Base-by-base conservation (phyloP, 148 eudicot species). In the Rhododendron simsii region DNA sequence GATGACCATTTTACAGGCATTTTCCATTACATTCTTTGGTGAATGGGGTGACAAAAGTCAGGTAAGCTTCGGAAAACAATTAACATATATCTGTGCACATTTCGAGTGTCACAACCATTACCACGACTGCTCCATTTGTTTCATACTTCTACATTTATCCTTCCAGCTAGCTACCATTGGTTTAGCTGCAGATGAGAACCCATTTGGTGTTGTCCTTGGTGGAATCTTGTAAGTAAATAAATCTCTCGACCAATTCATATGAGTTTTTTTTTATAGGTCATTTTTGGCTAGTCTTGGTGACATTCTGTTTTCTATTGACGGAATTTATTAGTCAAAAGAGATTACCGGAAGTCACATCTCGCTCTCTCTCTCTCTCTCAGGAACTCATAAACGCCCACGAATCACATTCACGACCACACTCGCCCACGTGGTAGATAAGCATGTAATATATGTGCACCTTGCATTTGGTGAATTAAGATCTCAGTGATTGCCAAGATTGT, bases 41-140 rank as follows among this genome's bases (percentile, higher is more conserved):
- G 99, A 98, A 90, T 98, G 95, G 96, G 99, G 99, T 82, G 99
- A 98, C 89, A 98, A 91, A 89, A 98, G 99, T 89, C 99, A 98
- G 98, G 99, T 98, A 88, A 88, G 85, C 51, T 83, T 75, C 74
- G 20, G 44, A 61, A 47, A 55, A 73, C 44, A 41, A 50, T 2
- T 21, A 41, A 53, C 81, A 44, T 73, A 10, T 53, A 7, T 51
- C 20, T 73, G 20, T 14, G 16, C 18, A 71, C 35, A 30, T 57
- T 85, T 76, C 55, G 9, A 26, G 67, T 89, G 23, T 77, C 13
- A 78, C 80, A 30, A 33, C 37, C 21, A 71, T 71, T 44, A 23
- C 33, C 14, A 33, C n/a, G 14, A 47, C 26, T 87, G 53, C 41
- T 86, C 47, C n/a, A 23, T 50, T 86, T 63, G 47, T 74, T 8